Conservation (phyloP, 2,329 filamentous ascomycete species). For the Sphaerostilbella broomeana region DNA sequence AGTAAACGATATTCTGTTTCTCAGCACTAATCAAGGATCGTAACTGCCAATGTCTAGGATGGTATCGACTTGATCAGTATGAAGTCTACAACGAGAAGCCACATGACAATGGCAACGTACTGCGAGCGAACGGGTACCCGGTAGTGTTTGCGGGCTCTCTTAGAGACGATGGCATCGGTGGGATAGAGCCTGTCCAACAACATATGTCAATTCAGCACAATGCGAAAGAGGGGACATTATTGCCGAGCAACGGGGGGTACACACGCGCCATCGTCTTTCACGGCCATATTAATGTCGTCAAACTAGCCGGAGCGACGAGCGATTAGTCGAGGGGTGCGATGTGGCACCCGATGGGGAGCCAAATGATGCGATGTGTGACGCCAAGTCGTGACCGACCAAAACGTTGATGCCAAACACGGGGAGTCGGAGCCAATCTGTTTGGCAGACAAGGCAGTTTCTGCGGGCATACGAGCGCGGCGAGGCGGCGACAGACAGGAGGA, state of each 20-base stretch:
- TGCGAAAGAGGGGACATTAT: constrained; percentile 18
- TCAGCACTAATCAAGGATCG: constrained; percentile 83
- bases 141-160: constrained; percentile 58
- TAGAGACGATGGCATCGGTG: constrained; percentile 58
- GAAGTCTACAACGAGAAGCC: background rate
- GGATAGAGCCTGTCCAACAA: constrained; percentile 48
- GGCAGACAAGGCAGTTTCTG: no score
- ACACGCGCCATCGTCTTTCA: constrained; percentile 49
- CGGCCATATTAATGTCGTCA: constrained; percentile 39
- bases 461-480: no score
- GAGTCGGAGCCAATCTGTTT: no score
- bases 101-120: constrained; percentile 37
- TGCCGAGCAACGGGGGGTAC: no score
- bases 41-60: constrained; percentile 71
- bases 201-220: constrained; percentile 4
- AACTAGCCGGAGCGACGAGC: constrained; percentile 1
- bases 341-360: constrained; percentile 14
- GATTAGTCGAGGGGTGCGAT: constrained; percentile 1
- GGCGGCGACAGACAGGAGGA: no score
- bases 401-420: no score
- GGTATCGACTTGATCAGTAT: constrained; percentile 3
- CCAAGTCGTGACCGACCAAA: no score
- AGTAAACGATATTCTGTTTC: constrained; percentile 72
- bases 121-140: constrained; percentile 58
- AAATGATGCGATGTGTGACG: no score